Conservation (phyloP, 2,329 filamentous ascomycete genomes). For the Arthroderma uncinatum region DNA sequence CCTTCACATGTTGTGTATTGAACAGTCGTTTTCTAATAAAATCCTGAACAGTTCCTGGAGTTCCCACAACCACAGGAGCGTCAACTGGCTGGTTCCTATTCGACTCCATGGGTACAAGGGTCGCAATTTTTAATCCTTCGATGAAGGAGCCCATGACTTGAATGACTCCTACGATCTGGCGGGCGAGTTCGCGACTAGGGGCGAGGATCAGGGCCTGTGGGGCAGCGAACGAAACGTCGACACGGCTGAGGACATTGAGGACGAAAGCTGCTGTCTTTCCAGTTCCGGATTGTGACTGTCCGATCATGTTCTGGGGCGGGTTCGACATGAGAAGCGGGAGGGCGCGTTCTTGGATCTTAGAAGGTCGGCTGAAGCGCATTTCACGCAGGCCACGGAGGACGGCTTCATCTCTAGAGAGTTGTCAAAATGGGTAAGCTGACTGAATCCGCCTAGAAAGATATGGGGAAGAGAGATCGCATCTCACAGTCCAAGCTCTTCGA, state of each 20-base stretch:
- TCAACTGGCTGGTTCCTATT: conserved; percentile 58
- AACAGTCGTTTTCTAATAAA: conserved; percentile 67
- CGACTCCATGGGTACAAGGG: conserved; percentile 67
- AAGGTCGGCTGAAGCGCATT: conserved; percentile 87
- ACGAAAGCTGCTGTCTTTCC: conserved; percentile 97
- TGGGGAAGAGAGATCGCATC: conserved; percentile 25
- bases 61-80: conserved; percentile 78
- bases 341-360: conserved; percentile 94
- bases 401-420: conserved; percentile 39
- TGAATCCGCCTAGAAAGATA: background rate
- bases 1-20: conserved; percentile 58
- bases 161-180: conserved; percentile 83
- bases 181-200: conserved; percentile 85
- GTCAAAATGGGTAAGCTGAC: background rate
- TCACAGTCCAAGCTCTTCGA: conserved; percentile 77
- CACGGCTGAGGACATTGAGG: conserved; percentile 75
- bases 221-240: conserved; percentile 53
- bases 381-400: conserved; percentile 67
- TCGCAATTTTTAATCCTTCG: conserved; percentile 60
- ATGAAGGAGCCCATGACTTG: conserved; percentile 75
- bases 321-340: conserved; percentile 77
- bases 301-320: conserved; percentile 89
- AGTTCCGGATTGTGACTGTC: conserved; percentile 97
- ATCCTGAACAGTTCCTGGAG: conserved; percentile 85
- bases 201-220: conserved; percentile 85